phyloP scores from a whole-genome alignment of 495 filamentous ascomycete species.

The Viridothelium virens region DNA sequence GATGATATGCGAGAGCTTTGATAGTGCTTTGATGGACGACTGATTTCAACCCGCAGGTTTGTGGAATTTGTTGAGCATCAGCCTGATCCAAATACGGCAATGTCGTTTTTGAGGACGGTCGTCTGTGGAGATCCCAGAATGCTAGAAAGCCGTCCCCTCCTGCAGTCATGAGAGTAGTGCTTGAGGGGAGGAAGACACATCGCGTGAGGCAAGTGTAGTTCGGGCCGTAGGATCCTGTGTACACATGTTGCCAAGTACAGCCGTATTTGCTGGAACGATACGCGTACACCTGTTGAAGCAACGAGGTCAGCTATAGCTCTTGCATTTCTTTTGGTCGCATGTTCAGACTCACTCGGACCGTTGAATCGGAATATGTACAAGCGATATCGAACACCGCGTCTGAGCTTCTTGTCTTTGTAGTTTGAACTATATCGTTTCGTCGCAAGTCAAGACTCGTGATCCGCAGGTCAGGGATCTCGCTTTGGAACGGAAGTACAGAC shows the following conservation, averaged over 20 bases:
- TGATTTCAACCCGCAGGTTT: neutral
- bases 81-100: no score
- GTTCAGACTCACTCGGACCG: constrained; percentile 46
- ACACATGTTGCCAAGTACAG: constrained; percentile 53
- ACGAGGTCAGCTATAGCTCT: neutral
- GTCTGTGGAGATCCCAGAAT: constrained; percentile 43
- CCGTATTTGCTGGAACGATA: neutral
- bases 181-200: constrained; percentile 42
- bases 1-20: constrained; percentile 45
- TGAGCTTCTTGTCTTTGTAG: constrained; percentile 21
- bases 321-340: neutral
- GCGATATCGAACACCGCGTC: constrained; percentile 49
- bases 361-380: constrained; percentile 73
- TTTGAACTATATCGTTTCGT: constrained; percentile 31
- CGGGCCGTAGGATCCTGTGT: constrained; percentile 18
- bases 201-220: constrained; percentile 58
- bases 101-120: neutral
- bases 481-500: constrained; percentile 51
- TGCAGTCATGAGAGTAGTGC: constrained; percentile 45
- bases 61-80: neutral
- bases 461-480: constrained; percentile 60
- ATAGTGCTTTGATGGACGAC: constrained; percentile 68
- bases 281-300: neutral
- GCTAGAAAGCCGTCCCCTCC: constrained; percentile 57
- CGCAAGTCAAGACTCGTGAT: constrained; percentile 65